Evolutionary conservation across 495 filamentous ascomycete species (phyloP).

Genomic region (Astrothelium subdiscretum): DNA sequence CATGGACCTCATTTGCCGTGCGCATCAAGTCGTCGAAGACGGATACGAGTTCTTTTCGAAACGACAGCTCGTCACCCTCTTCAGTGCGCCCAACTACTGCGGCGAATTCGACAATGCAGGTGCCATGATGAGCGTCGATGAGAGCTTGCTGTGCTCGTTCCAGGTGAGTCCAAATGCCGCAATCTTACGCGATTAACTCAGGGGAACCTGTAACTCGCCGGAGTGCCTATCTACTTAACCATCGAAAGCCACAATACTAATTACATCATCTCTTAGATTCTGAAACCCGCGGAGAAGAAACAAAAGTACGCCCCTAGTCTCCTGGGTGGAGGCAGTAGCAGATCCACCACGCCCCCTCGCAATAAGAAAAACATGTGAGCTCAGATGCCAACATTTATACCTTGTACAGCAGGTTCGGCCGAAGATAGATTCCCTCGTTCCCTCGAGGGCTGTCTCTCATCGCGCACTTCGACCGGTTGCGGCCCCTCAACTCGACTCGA

Average conservation of each 20-base stretch:
- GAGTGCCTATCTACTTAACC: background rate
- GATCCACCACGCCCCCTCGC: slow-evolving; percentile 81
- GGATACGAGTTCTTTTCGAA: slow-evolving; percentile 99
- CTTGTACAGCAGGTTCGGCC: slow-evolving; percentile 92
- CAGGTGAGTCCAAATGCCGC: slow-evolving; percentile 53
- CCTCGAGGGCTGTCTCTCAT: background rate
- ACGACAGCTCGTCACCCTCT: slow-evolving; percentile 91
- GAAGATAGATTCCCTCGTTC: slow-evolving; percentile 37
- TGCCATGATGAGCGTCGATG: slow-evolving; percentile 99
- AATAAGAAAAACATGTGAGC: slow-evolving; percentile 78
- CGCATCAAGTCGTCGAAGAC: slow-evolving; percentile 97
- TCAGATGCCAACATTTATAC: slow-evolving; percentile 48
- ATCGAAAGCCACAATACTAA: slow-evolving; percentile 2
- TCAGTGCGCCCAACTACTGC: slow-evolving; percentile 98
- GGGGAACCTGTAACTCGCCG: background rate
- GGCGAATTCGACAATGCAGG: slow-evolving; percentile 99
- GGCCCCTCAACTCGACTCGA: background rate
- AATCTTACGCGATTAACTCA: background rate
- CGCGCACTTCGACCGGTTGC: background rate
- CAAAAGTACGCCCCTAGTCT: slow-evolving; percentile 94
- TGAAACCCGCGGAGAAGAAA: slow-evolving; percentile 99
- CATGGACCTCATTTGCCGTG: slow-evolving; percentile 98
- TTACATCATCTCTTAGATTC: slow-evolving; percentile 48
- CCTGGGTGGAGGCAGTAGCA: slow-evolving; percentile 70
- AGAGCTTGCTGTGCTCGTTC: slow-evolving; percentile 96